Base-by-base conservation (phyloP, 169 alveolate genomes). In the Cryptosporidium sp. region DNA sequence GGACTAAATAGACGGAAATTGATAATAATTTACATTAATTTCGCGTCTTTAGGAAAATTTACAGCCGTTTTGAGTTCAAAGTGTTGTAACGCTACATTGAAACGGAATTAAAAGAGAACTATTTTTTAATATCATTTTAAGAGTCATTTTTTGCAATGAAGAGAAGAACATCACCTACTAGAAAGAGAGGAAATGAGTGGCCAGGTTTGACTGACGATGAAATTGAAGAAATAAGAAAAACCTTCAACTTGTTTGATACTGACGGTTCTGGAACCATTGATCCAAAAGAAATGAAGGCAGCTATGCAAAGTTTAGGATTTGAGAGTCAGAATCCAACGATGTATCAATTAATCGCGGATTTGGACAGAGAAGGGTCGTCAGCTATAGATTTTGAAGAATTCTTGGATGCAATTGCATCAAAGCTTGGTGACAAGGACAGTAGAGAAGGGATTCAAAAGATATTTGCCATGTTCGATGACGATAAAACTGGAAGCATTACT, bases 301-400 rank as follows among this genome's bases (percentile, higher is more conserved):
- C 99, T 16, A 98, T 98, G 99, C 98, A 96, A 93, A 96, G 99
- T 69, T 95, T 98, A n/a, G 99, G 99, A 67, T 97, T 98, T 84
- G 99, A 98, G 92, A 96, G 97, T 45, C 98, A 98, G 92, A 98
- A 98, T 86, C 99, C 99, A 51, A 97, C 99, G 70, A 98, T 98
- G 86, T 98, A 95, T 94, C 97, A 97, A 94, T 97, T 98, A 97
- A 97, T 98, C 70, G 98, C 99, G 9, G 99, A 98, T 86, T 93
- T 98, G 68, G 99, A 99, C 91, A 95, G 96, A 69, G 99, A 97
- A 65, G 98, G 98, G 16, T 94, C 97, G 26, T 96, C 99, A 9
- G 96, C 98, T 68, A 97, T 99, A 35, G 98, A 97, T 89, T 99
- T 99, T 91, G 98, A 97, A 69, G 99, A 97, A 73, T 99, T 99